Evolutionary conservation across 192 early-diverging fungal genomes (phyloP).

Genomic region (Coemansia aciculifera): DNA sequence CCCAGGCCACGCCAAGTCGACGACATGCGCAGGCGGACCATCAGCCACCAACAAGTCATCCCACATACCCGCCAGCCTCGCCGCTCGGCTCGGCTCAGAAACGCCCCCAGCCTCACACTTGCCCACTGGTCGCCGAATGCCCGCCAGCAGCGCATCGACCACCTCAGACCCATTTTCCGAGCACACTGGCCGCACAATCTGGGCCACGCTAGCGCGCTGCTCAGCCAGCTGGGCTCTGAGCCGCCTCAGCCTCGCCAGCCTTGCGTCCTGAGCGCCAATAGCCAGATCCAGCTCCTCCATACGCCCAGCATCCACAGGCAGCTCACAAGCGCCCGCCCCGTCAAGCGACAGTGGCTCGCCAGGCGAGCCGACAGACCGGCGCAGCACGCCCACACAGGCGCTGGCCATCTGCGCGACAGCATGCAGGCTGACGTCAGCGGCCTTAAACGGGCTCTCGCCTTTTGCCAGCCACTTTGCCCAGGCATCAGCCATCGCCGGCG

Average conservation of each 20-base stretch:
- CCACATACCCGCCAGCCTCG: slow-evolving; percentile 27
- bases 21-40: slow-evolving; percentile 10
- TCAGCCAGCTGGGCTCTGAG: slow-evolving; percentile 32
- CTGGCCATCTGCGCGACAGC: slow-evolving; percentile 40
- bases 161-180: background rate
- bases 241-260: slow-evolving; percentile 27
- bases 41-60: slow-evolving; percentile 17
- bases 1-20: background rate
- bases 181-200: background rate
- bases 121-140: background rate
- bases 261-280: slow-evolving; percentile 13
- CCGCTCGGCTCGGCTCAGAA: background rate
- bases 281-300: slow-evolving; percentile 12
- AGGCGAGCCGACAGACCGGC: slow-evolving; percentile 10
- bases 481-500: slow-evolving; percentile 32
- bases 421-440: slow-evolving; percentile 32
- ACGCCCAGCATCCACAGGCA: background rate
- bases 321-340: background rate
- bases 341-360: background rate
- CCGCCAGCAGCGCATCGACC: background rate
- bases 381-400: slow-evolving; percentile 26
- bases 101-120: no score
- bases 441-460: slow-evolving; percentile 16
- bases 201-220: slow-evolving; percentile 16
- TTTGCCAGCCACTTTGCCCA: slow-evolving; percentile 47